Conservation (phyloP, 2,329 filamentous ascomycete genomes). For the Colletotrichum neosansevieriae region DNA sequence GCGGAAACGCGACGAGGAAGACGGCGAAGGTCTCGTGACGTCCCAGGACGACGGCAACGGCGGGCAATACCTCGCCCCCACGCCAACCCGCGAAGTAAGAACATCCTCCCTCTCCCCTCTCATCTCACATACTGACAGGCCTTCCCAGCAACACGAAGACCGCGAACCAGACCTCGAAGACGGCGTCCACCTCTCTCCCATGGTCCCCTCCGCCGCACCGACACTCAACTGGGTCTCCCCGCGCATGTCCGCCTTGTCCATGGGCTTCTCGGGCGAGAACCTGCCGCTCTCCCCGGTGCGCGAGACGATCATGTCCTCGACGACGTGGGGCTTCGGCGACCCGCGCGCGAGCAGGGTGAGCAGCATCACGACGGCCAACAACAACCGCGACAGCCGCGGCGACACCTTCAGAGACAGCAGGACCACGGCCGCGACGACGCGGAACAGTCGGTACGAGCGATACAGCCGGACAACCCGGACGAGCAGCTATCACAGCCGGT, state of each 20-base stretch:
- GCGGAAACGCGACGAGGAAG: background rate
- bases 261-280: constrained; percentile 27
- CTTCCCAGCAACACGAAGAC: background rate
- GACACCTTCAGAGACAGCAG: constrained; percentile 7
- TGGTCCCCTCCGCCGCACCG: constrained; percentile 11
- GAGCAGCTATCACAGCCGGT: constrained; percentile 25
- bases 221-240: constrained; percentile 36
- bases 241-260: constrained; percentile 38
- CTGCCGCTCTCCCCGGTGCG: background rate
- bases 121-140: background rate
- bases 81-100: constrained; percentile 5
- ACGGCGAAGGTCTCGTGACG: constrained; percentile 22
- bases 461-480: constrained; percentile 25
- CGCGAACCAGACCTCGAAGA: constrained; percentile 25
- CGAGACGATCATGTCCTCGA: constrained; percentile 10
- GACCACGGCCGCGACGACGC: constrained; percentile 9
- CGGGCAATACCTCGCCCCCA: constrained; percentile 7
- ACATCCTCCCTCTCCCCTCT: too few relatives aligned
- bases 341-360: constrained; percentile 4
- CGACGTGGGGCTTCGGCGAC: constrained; percentile 6
- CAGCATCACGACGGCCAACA: background rate
- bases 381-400: background rate
- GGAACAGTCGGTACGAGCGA: constrained; percentile 15
- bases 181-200: constrained; percentile 17
- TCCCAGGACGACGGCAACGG: constrained; percentile 19